Percentiles rank a stretch among this genome's conserved stretches.
Evolutionary conservation across 1,139 yeast species (phyloP).

Genomic region (Ashbya aceris): DNA sequence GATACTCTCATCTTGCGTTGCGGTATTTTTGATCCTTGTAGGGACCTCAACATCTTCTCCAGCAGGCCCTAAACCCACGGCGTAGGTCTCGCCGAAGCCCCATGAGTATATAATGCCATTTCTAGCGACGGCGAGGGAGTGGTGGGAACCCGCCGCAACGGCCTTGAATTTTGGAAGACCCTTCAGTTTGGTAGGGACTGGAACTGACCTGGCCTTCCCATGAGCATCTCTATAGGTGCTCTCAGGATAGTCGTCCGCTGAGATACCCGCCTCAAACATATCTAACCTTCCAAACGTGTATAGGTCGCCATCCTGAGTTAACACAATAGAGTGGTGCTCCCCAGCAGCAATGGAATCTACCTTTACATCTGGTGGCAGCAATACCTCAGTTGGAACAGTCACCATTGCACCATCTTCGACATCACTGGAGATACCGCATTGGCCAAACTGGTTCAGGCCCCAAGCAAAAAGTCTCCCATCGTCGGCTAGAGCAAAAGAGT

Average conservation of each 20-base stretch:
- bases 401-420: slow-evolving; percentile 77
- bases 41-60: slow-evolving; percentile 86
- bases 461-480: slow-evolving; percentile 69
- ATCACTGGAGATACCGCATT: slow-evolving; percentile 68
- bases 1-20: slow-evolving; percentile 72
- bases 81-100: slow-evolving; percentile 98
- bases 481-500: slow-evolving; percentile 81
- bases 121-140: slow-evolving; percentile 72
- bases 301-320: slow-evolving; percentile 61
- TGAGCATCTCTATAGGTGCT: slow-evolving; percentile 69
- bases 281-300: slow-evolving; percentile 87
- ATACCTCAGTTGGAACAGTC: slow-evolving; percentile 66
- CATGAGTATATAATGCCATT: slow-evolving; percentile 87
- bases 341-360: slow-evolving; percentile 68
- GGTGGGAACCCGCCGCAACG: slow-evolving; percentile 84
- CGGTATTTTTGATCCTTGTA: slow-evolving; percentile 83
- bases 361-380: slow-evolving; percentile 49
- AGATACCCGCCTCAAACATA: slow-evolving; percentile 84
- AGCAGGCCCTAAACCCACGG: slow-evolving; percentile 86
- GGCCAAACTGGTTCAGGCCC: slow-evolving; percentile 97
- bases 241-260: slow-evolving; percentile 50
- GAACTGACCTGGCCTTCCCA: slow-evolving; percentile 80
- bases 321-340: slow-evolving; percentile 83
- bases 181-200: slow-evolving; percentile 64
- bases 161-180: slow-evolving; percentile 51